phyloP scores from a whole-genome alignment of 768 basidiomycete species.

The Boletellus ananas region DNA sequence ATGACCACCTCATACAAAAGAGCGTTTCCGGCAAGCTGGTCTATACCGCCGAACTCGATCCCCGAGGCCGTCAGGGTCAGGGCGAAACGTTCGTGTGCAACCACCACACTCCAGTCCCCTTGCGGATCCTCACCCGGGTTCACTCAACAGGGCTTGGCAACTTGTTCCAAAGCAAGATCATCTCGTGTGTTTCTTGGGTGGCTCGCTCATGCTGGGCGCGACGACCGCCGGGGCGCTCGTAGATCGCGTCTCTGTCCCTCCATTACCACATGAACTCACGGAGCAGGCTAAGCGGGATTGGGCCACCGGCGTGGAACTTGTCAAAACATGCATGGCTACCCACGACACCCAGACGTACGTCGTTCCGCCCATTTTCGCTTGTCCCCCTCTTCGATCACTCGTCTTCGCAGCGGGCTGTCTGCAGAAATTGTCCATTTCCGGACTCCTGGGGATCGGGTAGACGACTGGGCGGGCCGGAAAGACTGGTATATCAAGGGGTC shows the following conservation, averaged over 20 bases:
- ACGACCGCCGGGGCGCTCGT: constrained; percentile 57
- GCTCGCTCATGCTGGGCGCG: constrained; percentile 87
- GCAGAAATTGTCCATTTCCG: constrained; percentile 90
- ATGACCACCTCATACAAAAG: constrained; percentile 65
- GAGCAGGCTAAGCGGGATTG: constrained; percentile 70
- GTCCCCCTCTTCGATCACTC: neutral
- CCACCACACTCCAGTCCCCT: neutral
- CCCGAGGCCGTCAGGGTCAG: constrained; percentile 38
- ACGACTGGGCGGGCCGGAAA: constrained; percentile 33
- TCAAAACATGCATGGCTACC: constrained; percentile 85
- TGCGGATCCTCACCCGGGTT: constrained; percentile 7
- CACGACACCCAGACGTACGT: constrained; percentile 80
- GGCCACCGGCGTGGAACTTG: constrained; percentile 72
- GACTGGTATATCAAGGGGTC: constrained; percentile 96
- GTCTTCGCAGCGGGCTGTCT: constrained; percentile 60
- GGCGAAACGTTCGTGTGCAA: constrained; percentile 34
- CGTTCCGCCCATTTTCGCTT: neutral
- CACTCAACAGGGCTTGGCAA: constrained; percentile 56
- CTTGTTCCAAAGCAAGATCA: constrained; percentile 90
- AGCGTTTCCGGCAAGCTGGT: constrained; percentile 56
- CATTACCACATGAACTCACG: constrained; percentile 58
- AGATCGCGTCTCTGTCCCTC: constrained; percentile 62
- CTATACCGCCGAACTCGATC: constrained; percentile 81
- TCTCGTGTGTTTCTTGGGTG: constrained; percentile 92
- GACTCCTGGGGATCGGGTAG: constrained; percentile 53